Evolutionary conservation across 768 basidiomycete species (phyloP).

Genomic region (Russula sp.): DNA sequence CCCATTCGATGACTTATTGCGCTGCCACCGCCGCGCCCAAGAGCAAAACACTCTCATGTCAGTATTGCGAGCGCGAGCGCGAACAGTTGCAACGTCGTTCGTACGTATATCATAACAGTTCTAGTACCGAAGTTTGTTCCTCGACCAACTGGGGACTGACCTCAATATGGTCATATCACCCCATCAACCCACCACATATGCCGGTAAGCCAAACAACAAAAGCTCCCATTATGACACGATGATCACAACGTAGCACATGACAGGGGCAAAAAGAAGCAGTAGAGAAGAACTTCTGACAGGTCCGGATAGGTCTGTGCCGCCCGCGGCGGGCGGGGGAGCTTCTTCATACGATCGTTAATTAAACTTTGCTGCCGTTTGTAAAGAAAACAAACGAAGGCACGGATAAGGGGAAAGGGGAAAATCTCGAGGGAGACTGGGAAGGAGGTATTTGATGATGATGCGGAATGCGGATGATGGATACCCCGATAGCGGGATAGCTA

Average conservation of each 20-base stretch:
- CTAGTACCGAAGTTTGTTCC: no score
- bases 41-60: no score
- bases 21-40: background rate
- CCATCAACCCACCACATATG: background rate
- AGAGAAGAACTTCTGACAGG: background rate
- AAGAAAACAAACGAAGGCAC: constrained; percentile 19
- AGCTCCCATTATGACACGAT: background rate
- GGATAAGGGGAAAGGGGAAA: constrained; percentile 2
- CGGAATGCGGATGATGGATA: background rate
- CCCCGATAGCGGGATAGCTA: background rate
- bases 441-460: no score
- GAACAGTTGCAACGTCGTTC: background rate
- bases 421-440: background rate
- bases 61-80: background rate
- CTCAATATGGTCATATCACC: constrained; percentile 11
- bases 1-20: no score
- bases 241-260: constrained; percentile 5
- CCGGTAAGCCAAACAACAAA: constrained; percentile 5
- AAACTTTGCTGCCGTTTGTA: constrained; percentile 14
- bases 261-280: background rate
- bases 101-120: background rate
- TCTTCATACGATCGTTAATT: constrained; percentile 12
- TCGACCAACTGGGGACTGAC: background rate
- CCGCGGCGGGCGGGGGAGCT: background rate
- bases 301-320: background rate